phyloP scores from a whole-genome alignment of 768 basidiomycete genomes.

The Termitomyces heimii region DNA sequence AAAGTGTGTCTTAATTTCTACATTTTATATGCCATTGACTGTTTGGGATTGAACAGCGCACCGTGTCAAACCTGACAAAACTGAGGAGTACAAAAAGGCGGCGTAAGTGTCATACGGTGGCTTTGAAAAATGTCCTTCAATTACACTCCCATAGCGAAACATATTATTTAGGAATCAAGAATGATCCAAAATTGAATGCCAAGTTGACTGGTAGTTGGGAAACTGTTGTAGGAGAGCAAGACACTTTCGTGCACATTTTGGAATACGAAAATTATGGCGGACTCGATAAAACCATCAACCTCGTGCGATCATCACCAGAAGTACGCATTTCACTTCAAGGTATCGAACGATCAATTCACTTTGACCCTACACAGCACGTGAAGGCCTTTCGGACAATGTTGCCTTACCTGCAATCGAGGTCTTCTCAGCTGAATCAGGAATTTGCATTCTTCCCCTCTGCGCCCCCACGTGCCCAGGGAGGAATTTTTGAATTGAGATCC shows the following conservation, averaged over 20 bases:
- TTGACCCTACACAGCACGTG: slow-evolving; percentile 40
- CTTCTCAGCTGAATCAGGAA: slow-evolving; percentile 81
- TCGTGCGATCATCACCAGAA: slow-evolving; percentile 65
- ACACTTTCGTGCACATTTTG: slow-evolving; percentile 74
- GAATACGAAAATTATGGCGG: slow-evolving; percentile 95
- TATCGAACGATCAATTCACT: background rate
- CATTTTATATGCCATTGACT: background rate
- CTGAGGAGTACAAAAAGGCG: slow-evolving; percentile 81
- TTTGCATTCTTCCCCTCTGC: slow-evolving; percentile 94
- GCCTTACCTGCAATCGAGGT: slow-evolving; percentile 68
- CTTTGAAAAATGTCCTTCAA: background rate
- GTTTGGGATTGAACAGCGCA: slow-evolving; percentile 51
- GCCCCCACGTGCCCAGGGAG: slow-evolving; percentile 81
- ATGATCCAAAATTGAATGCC: slow-evolving; percentile 66
- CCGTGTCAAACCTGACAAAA: slow-evolving; percentile 74
- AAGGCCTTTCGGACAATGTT: slow-evolving; percentile 69
- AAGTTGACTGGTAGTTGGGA: slow-evolving; percentile 96
- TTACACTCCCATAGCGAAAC: slow-evolving; percentile 46
- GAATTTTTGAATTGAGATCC: slow-evolving; percentile 88
- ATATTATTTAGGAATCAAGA: slow-evolving; percentile 79
- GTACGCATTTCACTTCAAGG: slow-evolving; percentile 14
- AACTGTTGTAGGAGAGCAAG: slow-evolving; percentile 82
- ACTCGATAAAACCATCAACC: slow-evolving; percentile 68
- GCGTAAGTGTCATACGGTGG: slow-evolving; percentile 54
- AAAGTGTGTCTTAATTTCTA: slow-evolving; percentile 46